Percentiles rank a stretch among this genome's conserved stretches.
These are phyloP conservation scores for Phaeosphaeria sp. DNA, from an alignment of 2,329 filamentous ascomycete species.

Conservation along the genomic window DNA sequence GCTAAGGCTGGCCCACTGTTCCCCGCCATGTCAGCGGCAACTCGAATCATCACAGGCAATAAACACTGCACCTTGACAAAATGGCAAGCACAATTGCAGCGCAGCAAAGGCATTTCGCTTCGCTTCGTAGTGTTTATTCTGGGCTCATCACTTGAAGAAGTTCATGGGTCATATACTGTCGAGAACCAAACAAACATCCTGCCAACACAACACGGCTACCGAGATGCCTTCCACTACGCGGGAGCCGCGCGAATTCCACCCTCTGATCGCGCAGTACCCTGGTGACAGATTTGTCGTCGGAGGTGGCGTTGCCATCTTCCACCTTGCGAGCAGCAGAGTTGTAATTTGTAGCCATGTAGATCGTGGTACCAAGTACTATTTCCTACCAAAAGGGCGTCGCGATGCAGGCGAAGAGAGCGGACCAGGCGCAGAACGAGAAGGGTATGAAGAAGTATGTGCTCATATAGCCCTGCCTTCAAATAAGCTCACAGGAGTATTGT, in stretches of 20 bases:
- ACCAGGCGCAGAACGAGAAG: constrained; percentile 55
- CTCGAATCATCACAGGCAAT: not conserved
- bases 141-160: not conserved
- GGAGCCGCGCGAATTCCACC: constrained; percentile 13
- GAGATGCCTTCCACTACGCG: constrained; percentile 11
- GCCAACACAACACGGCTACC: not conserved
- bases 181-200: not conserved
- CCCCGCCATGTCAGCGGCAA: not conserved
- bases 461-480: not conserved
- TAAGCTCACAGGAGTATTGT: not conserved
- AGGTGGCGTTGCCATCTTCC: constrained; percentile 58
- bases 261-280: constrained; percentile 34
- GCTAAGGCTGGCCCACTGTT: not conserved
- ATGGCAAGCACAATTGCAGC: not conserved
- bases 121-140: not conserved
- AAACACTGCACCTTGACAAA: not conserved
- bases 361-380: constrained; percentile 48
- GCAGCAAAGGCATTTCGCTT: not conserved
- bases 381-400: constrained; percentile 57
- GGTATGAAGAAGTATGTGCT: constrained; percentile 55
- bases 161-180: not conserved
- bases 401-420: constrained; percentile 55
- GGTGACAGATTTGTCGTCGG: constrained; percentile 38
- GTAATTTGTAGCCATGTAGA: constrained; percentile 56
- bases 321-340: constrained; percentile 53